Evolutionary conservation across 2,329 filamentous ascomycete species (phyloP), one percentile per base, ranked within the genome.

Genomic region (Neofusicoccum kwambonambiense): DNA sequence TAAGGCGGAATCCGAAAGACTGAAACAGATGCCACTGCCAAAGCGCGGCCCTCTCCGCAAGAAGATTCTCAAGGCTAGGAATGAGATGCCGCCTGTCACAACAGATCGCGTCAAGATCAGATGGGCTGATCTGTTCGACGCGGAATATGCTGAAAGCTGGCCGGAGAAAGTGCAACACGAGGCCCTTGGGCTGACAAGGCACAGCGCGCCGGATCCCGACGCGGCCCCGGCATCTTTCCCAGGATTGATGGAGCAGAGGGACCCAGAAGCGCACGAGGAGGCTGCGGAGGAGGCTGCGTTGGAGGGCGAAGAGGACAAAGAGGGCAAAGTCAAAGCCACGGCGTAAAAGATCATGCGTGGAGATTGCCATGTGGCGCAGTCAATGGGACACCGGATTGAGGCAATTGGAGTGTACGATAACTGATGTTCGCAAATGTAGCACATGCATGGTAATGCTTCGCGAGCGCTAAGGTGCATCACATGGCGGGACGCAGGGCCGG

Each of bases 121-220:
- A 27, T 78, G 77, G 77, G 70, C 71, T 5, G 72, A 78, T 50
- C 61, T 76, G 12, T 64, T 69, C 22, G 75, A 78, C 61, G 73
- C 72, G 12, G 65, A 74, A 19, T 74, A 73, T 34, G 69, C 65
- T 19, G 31, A 51, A 31, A 35, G 37, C 3, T 71, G 71, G 70
- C 71, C 68, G 7, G 35, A 58, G 15, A 56, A 54, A 15, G 66
- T 72, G n/a, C 37, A 42, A 51, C 70, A 71, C 41, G 65, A 65
- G 9, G 8, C 1, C 17, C 64, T 70, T 42, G 66, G 64, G n/a
- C n/a, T 19, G 19, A n/a, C 56, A 19, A 58, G 52, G 31, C 63
- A 64, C 17, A 35, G 27, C 3, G 35, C 62, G 17, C 62, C 62
- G 11, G 8, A 35, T 19, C 47, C 64, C 12, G 34, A 37, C 19